These are phyloP conservation scores for Fraxinus dipetala DNA, from an alignment of 305 asterid genomes.

Conservation along the genomic window DNA sequence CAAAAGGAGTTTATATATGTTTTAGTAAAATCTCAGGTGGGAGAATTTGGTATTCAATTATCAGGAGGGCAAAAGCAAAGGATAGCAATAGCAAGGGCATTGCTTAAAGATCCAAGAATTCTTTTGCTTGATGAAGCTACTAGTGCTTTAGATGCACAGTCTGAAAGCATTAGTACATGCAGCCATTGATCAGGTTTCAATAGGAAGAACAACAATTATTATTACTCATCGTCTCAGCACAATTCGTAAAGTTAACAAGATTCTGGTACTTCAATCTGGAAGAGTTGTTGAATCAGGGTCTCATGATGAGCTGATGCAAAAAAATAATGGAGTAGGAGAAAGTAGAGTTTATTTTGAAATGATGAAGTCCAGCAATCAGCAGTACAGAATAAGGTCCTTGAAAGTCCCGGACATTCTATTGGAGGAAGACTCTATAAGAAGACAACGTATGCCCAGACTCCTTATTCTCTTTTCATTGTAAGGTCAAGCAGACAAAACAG, in stretches of 20 bases:
- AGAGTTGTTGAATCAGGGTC: constrained; percentile 62
- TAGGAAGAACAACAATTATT: constrained; percentile 61
- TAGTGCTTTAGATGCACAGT: constrained; percentile 71
- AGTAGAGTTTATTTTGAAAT: constrained; percentile 48
- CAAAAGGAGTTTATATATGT: background rate
- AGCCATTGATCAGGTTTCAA: constrained; percentile 60
- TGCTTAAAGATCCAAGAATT: constrained; percentile 59
- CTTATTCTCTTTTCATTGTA: constrained; percentile 21
- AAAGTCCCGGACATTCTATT: constrained; percentile 6
- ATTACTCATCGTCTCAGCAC: constrained; percentile 72
- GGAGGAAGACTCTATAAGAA: constrained; percentile 3
- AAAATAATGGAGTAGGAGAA: constrained; percentile 26
- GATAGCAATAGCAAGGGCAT: constrained; percentile 73
- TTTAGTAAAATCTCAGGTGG: constrained; percentile 44
- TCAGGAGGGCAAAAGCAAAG: constrained; percentile 87
- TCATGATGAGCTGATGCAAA: constrained; percentile 54
- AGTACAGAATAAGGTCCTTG: constrained; percentile 6
- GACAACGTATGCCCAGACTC: background rate
- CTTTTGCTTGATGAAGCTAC: constrained; percentile 84
- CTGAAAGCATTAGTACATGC: constrained; percentile 66
- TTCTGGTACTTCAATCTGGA: constrained; percentile 58
- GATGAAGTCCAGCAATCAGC: constrained; percentile 53
- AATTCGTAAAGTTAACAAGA: constrained; percentile 46
- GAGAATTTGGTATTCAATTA: constrained; percentile 63
- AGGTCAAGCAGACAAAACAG: constrained; percentile 38